Evolutionary conservation across 768 basidiomycete genomes (phyloP).

Genomic region (Lactarius deliciosus): DNA sequence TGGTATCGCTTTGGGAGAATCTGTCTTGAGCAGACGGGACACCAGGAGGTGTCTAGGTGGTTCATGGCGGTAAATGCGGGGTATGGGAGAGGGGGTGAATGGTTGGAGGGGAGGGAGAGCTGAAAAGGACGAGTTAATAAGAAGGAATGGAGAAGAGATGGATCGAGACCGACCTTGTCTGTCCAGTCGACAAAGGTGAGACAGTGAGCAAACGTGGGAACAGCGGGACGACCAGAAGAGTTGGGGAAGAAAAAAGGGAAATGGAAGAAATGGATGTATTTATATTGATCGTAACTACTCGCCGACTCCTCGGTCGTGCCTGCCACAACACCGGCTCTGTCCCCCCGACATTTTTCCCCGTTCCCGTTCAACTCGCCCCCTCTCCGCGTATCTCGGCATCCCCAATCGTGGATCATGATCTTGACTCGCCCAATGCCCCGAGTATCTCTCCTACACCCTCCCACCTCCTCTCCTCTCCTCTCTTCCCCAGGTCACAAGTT

Average conservation of each 20-base stretch:
- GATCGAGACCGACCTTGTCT: slow-evolving; percentile 27
- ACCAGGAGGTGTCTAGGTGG: slow-evolving; percentile 68
- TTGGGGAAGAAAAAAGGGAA: slow-evolving; percentile 29
- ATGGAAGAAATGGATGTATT: slow-evolving; percentile 24
- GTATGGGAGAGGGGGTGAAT: neutral
- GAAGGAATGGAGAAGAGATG: neutral
- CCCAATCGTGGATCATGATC: slow-evolving; percentile 19
- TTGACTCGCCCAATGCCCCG: neutral
- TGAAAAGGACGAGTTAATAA: slow-evolving; percentile 20
- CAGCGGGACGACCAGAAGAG: slow-evolving; percentile 21
- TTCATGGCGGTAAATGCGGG: slow-evolving; percentile 23
- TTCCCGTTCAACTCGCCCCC: slow-evolving; percentile 12
- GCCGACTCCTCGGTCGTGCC: slow-evolving; percentile 25
- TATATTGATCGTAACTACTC: slow-evolving; percentile 16
- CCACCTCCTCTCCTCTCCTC: neutral
- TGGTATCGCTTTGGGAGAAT: slow-evolving; percentile 75
- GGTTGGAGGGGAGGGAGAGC: neutral
- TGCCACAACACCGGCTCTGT: slow-evolving; percentile 15
- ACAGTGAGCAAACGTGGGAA: slow-evolving; percentile 11
- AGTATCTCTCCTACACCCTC: neutral
- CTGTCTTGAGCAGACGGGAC: slow-evolving; percentile 74
- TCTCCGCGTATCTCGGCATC: slow-evolving; percentile 27
- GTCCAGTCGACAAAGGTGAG: slow-evolving; percentile 17
- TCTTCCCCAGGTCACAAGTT: slow-evolving; percentile 20
- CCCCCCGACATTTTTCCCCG: slow-evolving; percentile 22